Evolutionary conservation across 2,329 filamentous ascomycete species (phyloP), one percentile per base, ranked within the genome.

Genomic region (Thermoascus crustaceus): DNA sequence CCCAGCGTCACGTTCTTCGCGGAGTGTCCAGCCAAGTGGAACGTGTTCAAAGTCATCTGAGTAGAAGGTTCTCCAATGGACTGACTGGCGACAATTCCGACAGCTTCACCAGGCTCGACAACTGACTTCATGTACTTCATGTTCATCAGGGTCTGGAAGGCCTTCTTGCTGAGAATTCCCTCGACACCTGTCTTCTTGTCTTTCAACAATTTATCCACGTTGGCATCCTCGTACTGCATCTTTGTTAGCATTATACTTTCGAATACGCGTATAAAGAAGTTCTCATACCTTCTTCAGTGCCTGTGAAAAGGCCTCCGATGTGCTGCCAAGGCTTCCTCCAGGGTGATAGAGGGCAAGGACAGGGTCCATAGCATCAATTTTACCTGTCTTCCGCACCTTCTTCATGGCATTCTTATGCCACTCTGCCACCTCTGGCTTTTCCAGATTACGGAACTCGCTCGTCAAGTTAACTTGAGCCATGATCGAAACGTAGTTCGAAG

Each of bases 21-120:
- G 13, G 91, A 88, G 70, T 96, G 89, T 55, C 91, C 91, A 61
- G 91, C 91, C 76, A 98, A 85, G 75, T 98, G 91, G 76, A 98
- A 98, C 18, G 93, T 98, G 66, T 98, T 98, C 37, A 98, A 69
- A 5, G 93, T 98, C 93, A 98, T 98, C 61, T 98, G 91, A 7
- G 91, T 98, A 2, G 88, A 95, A 6, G 93, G 91, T 57, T 98
- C 93, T 56, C 91, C 91, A 26, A 98, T 80, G 20, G 89, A 96
- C 63, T 98, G 91, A 7, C 88, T 88, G 33, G 93, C 93, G 40
- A 98, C 85, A 44, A 98, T 93, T 47, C 91, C 91, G 17, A 98
- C 88, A 17, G 91, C 89, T 66, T 98, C 93, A 30, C 91, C 91
- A 18, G 91, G 86, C 51, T 98, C 89, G 16, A 95, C 83, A 6